Evolutionary conservation across 1,284 basidiomycete genomes (phyloP).

Genomic region (Microbotryomycetes sp.): DNA sequence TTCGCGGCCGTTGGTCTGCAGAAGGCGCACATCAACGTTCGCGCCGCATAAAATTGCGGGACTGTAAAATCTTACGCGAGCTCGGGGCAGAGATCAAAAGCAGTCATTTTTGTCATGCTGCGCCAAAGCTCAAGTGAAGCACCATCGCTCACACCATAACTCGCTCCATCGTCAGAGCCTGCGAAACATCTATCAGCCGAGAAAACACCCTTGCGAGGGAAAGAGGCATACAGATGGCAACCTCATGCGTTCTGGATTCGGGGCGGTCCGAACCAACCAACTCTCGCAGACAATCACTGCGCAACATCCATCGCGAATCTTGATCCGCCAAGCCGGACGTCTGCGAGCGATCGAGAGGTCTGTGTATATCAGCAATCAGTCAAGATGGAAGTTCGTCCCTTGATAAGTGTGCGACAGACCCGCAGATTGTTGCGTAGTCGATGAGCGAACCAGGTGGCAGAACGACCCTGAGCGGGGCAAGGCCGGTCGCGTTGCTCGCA

Average conservation of each 20-base stretch:
- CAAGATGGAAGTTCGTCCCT: too few species aligned
- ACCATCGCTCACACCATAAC: background rate
- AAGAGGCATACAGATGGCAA: background rate
- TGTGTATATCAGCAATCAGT: too few species aligned
- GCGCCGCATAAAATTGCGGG: too few species aligned
- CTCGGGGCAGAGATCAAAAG: background rate
- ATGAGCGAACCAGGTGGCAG: background rate
- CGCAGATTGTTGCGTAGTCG: constrained; percentile 3
- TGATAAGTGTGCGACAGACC: background rate
- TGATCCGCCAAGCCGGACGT: constrained; percentile 5
- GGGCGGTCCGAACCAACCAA: background rate
- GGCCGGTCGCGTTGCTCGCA: background rate
- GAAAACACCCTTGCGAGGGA: background rate
- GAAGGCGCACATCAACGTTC: too few species aligned
- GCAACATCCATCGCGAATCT: background rate
- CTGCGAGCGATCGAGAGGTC: background rate
- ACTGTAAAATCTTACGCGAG: background rate
- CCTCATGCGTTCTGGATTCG: background rate
- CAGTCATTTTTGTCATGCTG: background rate
- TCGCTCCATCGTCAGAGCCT: background rate
- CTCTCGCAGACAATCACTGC: constrained; percentile 2
- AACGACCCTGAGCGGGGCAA: background rate
- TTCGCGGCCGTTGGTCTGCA: background rate
- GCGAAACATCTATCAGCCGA: background rate
- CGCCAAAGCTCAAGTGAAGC: background rate